Base-by-base conservation (phyloP, 2,329 filamentous ascomycete species). In the Pseudopithomyces maydicus region DNA sequence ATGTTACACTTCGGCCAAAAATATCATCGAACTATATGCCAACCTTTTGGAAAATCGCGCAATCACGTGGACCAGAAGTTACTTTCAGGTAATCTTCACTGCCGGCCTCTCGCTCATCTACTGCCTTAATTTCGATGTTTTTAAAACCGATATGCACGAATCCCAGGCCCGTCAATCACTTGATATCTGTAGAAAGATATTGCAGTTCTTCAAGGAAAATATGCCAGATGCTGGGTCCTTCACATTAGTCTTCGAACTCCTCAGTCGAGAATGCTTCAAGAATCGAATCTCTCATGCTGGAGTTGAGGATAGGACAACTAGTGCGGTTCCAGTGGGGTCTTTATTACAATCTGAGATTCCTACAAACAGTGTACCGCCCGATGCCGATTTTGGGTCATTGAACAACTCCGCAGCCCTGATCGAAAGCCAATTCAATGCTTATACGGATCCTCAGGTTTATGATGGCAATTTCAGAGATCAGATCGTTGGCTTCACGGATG, bases 1-100 rank as follows among this genome's bases (percentile, higher is more conserved):
- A 10, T 80, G 74, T 20, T 68, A 79, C 0, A 55, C 69, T 3
- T 76, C 69, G 8, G 77, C 79, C 0, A 66, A 69, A 0, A 66
- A 70, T n/a, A 71, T 76, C 0, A 80, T 82, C 4, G 57, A 73
- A 2, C 57, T 74, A 0, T 82, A 81, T 57, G 72, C 73, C 3
- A 58, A 61, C 4, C 61, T 82, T 15, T 77, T 71, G 35, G 62
- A 73, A 3, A 65, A 67, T 2, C 67, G 67, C 2, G 67, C 71
- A 12, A 78, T 81, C 35, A 80, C 77, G 0, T 79, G 76, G 52
- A 81, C 80, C 0, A 67, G 79, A n/a, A 80, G 77, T 44, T 82
- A 82, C 57, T 82, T 82, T 23, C 80, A 82, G 49, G 75, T 78
- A 45, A 74, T 82, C 2, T 81, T 81, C 45, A 79, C 79, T 0